These are phyloP conservation scores for Xylaria sp. DNA, from an alignment of 2,329 filamentous ascomycete genomes.

Conservation along the genomic window DNA sequence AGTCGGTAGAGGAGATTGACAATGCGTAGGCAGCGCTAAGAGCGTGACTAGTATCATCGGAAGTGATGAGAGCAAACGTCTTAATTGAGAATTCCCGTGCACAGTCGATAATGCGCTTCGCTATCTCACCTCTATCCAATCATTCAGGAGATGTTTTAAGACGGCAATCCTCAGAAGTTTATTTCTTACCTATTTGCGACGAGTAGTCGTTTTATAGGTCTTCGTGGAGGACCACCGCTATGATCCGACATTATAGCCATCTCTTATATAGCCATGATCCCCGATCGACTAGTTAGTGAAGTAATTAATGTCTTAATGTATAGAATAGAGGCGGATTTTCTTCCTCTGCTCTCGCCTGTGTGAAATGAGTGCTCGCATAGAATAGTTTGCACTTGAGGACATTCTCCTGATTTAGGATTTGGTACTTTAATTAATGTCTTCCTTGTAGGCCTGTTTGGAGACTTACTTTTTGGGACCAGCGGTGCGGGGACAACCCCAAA, in stretches of 20 bases:
- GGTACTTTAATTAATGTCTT: not conserved
- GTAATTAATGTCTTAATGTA: too few species aligned
- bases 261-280: slow-evolving; percentile 1
- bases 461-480: not conserved
- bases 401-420: not conserved
- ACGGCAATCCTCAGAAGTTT: not conserved
- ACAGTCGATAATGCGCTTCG: slow-evolving; percentile 35
- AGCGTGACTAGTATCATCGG: slow-evolving; percentile 30
- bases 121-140: slow-evolving; percentile 32
- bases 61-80: slow-evolving; percentile 32
- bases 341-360: too few species aligned
- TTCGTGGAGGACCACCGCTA: slow-evolving; percentile 15
- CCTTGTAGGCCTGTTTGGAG: not conserved
- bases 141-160: not conserved
- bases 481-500: slow-evolving; percentile 21
- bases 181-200: slow-evolving; percentile 32
- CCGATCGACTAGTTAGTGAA: not conserved
- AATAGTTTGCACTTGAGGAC: not conserved
- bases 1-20: slow-evolving; percentile 27
- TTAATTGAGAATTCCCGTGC: slow-evolving; percentile 37
- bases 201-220: slow-evolving; percentile 34
- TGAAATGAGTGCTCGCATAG: not conserved
- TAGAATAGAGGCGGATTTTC: too few species aligned
- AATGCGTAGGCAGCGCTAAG: slow-evolving; percentile 29
- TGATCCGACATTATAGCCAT: not conserved